Evolutionary conservation across 2,329 filamentous ascomycete species (phyloP), one percentile per base, ranked within the genome.

Genomic region (Dissoconium aciculare): DNA sequence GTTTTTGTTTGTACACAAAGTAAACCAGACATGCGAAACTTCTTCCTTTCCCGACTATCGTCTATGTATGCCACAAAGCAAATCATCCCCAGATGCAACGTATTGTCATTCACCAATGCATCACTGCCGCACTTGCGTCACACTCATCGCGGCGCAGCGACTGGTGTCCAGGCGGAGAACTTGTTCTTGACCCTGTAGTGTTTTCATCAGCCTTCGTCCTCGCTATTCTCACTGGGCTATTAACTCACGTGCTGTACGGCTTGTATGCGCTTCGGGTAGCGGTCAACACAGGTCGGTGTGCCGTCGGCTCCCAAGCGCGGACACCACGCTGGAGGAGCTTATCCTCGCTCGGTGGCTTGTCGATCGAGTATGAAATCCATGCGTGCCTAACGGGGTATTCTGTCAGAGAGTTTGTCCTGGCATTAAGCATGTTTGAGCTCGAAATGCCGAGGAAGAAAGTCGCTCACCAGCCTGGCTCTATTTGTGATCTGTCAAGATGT

Each of bases 321-420:
- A 73, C 57, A 44, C 72, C 66, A 31, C 74, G 62, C 47, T 74
- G 69, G 40, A 91, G 52, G 39, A 89, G 57, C 31, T 74, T 63
- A 55, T 98, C 89, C 50, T 78, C 59, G 21, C 66, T 71, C 2
- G 89, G 89, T 21, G 87, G 74, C 59, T 80, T 79, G 59, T 95
- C 84, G 49, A 93, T 76, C 60, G 75, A 64, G 62, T 98, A 95
- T 43, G 83, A 83, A 47, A 98, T 84, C 89, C 89, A 98, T 16
- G 81, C 83, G 62, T 95, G 89, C 89, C 70, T 73, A 37, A 49
- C 16, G 12, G 19, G 8, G 8, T 27, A 3, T 15, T 5, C 12
- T 27, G 33, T 41, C 15, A 34, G 30, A n/a, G n/a, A 17, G 19
- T 26, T 11, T 27, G 15, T 11, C n/a, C n/a, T n/a, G n/a, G n/a